Evolutionary conservation across 2,329 filamentous ascomycete species (phyloP).

Genomic region (Colletotrichum spinosum): DNA sequence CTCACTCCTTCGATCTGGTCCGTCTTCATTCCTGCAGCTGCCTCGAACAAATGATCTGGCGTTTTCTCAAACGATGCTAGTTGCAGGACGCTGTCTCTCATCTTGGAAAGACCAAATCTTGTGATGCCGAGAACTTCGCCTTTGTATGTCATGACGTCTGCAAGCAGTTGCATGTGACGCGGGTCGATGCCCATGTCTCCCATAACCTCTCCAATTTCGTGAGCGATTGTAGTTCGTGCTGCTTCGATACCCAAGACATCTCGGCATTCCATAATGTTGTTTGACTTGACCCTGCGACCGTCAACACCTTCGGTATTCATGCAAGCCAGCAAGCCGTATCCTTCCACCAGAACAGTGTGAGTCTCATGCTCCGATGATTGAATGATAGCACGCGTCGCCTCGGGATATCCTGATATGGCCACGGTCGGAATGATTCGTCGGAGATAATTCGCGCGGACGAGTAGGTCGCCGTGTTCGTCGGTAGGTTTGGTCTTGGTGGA

Average conservation of each 20-base stretch:
- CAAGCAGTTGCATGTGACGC: conserved; percentile 95
- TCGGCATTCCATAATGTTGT: conserved; percentile 90
- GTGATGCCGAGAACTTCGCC: conserved; percentile 97
- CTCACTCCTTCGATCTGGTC: conserved; percentile 93
- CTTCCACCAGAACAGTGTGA: conserved; percentile 87
- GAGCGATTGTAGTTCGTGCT: conserved; percentile 87
- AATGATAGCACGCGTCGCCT: conserved; percentile 88
- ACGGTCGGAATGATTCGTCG: conserved; percentile 85
- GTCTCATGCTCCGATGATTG: conserved; percentile 79
- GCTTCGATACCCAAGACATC: conserved; percentile 96
- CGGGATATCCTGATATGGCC: conserved; percentile 90
- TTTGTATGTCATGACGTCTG: conserved; percentile 99
- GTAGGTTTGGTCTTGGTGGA: conserved; percentile 59
- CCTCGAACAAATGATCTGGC: conserved; percentile 95
- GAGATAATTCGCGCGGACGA: conserved; percentile 85
- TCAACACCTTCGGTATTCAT: conserved; percentile 95
- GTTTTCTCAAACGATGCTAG: conserved; percentile 98
- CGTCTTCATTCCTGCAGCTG: conserved; percentile 89
- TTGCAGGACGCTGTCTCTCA: conserved; percentile 93
- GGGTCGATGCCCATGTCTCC: conserved; percentile 95
- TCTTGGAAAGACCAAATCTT: conserved; percentile 94
- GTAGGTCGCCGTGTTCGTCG: conserved; percentile 61
- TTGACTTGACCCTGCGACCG: conserved; percentile 79
- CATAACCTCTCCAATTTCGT: conserved; percentile 92
- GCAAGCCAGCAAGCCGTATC: conserved; percentile 88